phyloP scores from a whole-genome alignment of 2,329 filamentous ascomycete genomes.

The Aspergillus neotritici region DNA sequence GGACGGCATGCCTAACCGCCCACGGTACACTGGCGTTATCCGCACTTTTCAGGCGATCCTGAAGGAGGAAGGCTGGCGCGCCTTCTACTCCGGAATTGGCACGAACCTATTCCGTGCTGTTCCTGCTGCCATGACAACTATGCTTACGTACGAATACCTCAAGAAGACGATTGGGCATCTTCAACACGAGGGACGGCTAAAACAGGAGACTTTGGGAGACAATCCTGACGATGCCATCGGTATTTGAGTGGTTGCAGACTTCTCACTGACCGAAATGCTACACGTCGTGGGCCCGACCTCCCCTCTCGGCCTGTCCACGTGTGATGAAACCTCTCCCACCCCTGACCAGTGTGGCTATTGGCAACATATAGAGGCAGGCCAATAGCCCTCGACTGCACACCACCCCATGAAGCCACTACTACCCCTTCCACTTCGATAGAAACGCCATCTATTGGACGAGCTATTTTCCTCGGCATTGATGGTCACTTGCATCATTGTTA shows the following conservation, averaged over 20 bases:
- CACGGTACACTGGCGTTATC: constrained; percentile 69
- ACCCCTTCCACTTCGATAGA: background rate
- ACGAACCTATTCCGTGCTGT: constrained; percentile 96
- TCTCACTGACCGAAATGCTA: background rate
- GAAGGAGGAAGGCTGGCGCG: constrained; percentile 86
- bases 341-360: background rate
- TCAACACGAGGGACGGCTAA: constrained; percentile 47
- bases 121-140: constrained; percentile 91
- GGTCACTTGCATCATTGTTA: constrained; percentile 2
- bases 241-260: constrained; percentile 16
- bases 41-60: constrained; percentile 81
- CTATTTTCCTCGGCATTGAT: constrained; percentile 2
- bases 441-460: background rate
- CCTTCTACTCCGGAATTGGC: constrained; percentile 95
- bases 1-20: constrained; percentile 52
- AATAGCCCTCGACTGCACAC: too few relatives aligned
- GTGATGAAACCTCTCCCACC: background rate
- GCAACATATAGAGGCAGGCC: too few relatives aligned
- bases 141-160: constrained; percentile 89
- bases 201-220: constrained; percentile 20
- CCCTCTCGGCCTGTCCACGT: background rate
- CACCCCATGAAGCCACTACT: too few relatives aligned
- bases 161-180: constrained; percentile 50
- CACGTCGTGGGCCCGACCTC: background rate
- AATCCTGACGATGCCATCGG: constrained; percentile 9